These are phyloP conservation scores for Vanderwaltozyma polyspora DNA, from an alignment of 805 yeast genomes.

Conservation along the genomic window DNA sequence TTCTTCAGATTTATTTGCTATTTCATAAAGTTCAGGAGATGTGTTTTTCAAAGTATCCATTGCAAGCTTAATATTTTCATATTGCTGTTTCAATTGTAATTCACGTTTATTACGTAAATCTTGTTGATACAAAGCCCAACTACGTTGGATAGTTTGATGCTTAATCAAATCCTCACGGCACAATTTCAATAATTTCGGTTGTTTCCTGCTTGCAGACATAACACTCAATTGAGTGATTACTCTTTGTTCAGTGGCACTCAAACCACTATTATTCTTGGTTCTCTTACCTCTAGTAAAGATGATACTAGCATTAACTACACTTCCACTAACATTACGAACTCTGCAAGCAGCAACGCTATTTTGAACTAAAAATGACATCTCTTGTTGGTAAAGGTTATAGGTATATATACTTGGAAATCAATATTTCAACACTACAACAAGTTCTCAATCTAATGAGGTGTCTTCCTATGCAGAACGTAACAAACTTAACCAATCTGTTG, in stretches of 20 bases:
- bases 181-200: conserved; percentile 69
- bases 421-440: too few species aligned
- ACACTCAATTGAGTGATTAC: conserved; percentile 55
- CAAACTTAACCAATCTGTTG: background rate
- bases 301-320: too few species aligned
- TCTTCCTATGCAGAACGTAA: background rate
- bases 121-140: conserved; percentile 62
- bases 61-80: conserved; percentile 53
- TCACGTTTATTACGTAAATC: conserved; percentile 36
- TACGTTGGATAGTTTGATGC: conserved; percentile 70
- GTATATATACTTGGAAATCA: too few species aligned
- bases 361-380: too few species aligned
- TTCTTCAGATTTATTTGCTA: conserved; percentile 47
- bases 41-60: conserved; percentile 52
- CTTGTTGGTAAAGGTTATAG: too few species aligned
- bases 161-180: conserved; percentile 67
- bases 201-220: conserved; percentile 75
- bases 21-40: conserved; percentile 44
- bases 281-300: conserved; percentile 39
- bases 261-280: conserved; percentile 31
- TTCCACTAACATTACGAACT: conserved; percentile 1
- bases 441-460: too few species aligned
- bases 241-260: conserved; percentile 39
- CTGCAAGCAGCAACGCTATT: background rate
- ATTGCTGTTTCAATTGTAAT: conserved; percentile 46